Evolutionary conservation across 768 basidiomycete species (phyloP), one percentile per base, ranked within the genome.

Genomic region (Epithele typhae): DNA sequence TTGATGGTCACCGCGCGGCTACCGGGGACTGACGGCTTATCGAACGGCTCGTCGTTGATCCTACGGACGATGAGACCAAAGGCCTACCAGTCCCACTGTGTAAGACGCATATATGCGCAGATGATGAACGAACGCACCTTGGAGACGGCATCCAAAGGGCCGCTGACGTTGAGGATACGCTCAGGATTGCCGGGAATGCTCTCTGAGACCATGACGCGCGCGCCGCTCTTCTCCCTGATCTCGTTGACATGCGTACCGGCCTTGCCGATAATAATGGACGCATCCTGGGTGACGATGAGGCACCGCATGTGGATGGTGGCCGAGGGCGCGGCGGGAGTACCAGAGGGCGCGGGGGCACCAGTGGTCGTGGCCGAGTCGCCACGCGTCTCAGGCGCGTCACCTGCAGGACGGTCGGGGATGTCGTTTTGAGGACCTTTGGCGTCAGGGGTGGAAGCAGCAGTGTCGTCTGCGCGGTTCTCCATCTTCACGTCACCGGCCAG

Each of bases 101-200:
- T 9, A 23, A 23, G 18, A 40, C 15, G 27, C 25, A 23, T 33
- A 49, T 50, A 45, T 39, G 36, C 11, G 43, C 18, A 2, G 17
- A 17, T 37, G 5, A 19, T 37, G 17, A 17, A 46, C 21, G 25
- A 24, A 63, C 79, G 49, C 48, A 88, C 95, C 84, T 99, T 99
- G 48, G 90, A 92, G 17, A 98, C 96, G n/a, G 96, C 94, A 60
- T 99, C 96, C 41, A 99, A 77, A 18, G 93, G 87, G 2, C 96
- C 96, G 55, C 87, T 92, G 52, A 99, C 94, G 63, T 94, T 94
- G 58, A 99, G 73, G 55, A 99, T 97, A 37, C 96, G 84, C 70
- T 99, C 96, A n/a, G 96, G 96, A 63, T 98, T 98, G 8, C 95
- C 95, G 3, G 96, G 92, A 50, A 98, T 97, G 62, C 92, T 92